A percentile compares a stretch with the other conserved stretches of the same genome.
Conservation (phyloP, 225 moss, liverwort and hornwort genomes). For the Physcomitrium patens region DNA sequence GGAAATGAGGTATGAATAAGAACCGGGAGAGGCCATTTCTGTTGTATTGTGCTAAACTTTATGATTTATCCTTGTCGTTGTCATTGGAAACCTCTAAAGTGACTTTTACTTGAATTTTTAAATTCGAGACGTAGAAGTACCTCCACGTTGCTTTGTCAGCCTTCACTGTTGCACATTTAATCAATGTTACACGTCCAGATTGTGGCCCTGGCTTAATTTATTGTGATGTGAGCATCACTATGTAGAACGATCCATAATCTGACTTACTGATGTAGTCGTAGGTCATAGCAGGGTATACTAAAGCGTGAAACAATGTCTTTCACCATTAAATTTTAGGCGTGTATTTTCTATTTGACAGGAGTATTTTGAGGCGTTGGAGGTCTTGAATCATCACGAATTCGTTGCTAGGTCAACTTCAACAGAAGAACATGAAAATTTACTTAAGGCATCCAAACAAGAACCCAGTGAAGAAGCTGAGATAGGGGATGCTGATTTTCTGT, state of each 20-base stretch:
- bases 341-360: conserved; percentile 56
- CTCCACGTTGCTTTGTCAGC: too few species aligned
- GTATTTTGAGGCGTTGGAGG: conserved; percentile 98
- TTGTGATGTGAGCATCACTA: conserved; percentile 1
- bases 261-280: too few species aligned
- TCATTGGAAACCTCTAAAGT: too few species aligned
- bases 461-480: conserved; percentile 90
- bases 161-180: not conserved
- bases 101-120: too few species aligned
- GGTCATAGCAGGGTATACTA: not conserved
- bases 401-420: conserved; percentile 71
- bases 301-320: not conserved
- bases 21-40: not conserved
- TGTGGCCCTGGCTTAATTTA: conserved; percentile 17
- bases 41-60: too few species aligned
- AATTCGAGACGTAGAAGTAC: too few species aligned
- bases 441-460: conserved; percentile 70
- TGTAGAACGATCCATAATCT: too few species aligned
- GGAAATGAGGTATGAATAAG: conserved; percentile 78
- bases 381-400: conserved; percentile 93
- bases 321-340: not conserved
- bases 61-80: too few species aligned
- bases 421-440: conserved; percentile 79
- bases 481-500: conserved; percentile 79
- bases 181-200: conserved; percentile 6